Base-by-base conservation (phyloP, 2,329 filamentous ascomycete genomes). In the Beauveria asiatica region DNA sequence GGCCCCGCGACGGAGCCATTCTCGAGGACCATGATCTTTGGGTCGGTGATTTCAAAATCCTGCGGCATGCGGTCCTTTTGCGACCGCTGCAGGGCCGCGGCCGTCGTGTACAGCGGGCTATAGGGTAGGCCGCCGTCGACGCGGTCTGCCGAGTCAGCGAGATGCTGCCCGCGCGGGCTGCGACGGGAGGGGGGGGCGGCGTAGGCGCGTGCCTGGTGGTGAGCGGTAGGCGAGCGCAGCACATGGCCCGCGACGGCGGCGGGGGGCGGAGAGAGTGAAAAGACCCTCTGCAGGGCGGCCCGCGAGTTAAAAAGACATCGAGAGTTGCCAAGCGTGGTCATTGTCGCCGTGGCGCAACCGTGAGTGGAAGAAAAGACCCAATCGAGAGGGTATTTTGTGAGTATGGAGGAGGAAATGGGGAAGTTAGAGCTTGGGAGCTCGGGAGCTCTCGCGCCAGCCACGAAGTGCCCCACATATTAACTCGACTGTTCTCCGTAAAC, bases 231-330 rank as follows among this genome's bases (percentile, higher is more conserved):
- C 33, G 25, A 27, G 59, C 19, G 30, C 61, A 39, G 62, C 60
- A 57, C 44, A 61, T 57, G 56, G 52, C 62, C 19, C 45, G 44
- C 39, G 39, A 25, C 11, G 16, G 11, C 7, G 25, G 17, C 3
- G 25, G 41, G 6, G 10, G 46, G 33, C 21, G 72, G 72, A 51
- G 71, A 70, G 64, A 81, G 64, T 21, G 51, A 53, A 64, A 82
- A 80, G 52, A 80, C 75, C 57, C 74, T 72, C 50, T 76, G 74
- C 5, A 83, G 74, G 62, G 78, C 77, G 41, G 71, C 65, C n/a
- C 75, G 74, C 56, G 78, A 74, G 64, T 73, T 76, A 67, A 75
- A 76, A 46, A 78, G 64, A 62, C 76, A 79, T 59, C 65, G 61
- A 25, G 71, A 61, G 57, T 67, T 62, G 61, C 65, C 73, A 77